Base-by-base conservation (phyloP, 1,139 yeast genomes). In the Suhomyces wounanorum region DNA sequence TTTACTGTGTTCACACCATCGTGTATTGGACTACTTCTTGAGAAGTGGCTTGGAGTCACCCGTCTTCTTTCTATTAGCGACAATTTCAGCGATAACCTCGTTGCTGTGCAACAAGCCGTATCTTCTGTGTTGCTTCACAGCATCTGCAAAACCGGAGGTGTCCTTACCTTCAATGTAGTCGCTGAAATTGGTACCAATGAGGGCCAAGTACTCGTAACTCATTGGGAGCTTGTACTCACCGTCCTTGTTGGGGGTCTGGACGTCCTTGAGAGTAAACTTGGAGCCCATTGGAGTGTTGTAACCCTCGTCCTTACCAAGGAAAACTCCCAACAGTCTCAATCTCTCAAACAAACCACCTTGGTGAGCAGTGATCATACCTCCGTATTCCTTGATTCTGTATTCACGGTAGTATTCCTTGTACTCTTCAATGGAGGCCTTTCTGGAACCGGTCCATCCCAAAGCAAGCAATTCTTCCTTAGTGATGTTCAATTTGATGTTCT, bases 361-460 rank as follows among this genome's bases (percentile, higher is more conserved):
- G 67, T 84, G 89, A 9, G 97, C 96, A 59, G 81, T 80, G 49
- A 90, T 81, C 63, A 89, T 76, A 17, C 96, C 94, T 50, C 97
- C 97, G 57, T 75, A 80, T 60, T 82, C 78, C 59, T 84, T 80
- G 64, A 89, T 82, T 65, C 80, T 79, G 62, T 70, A 71, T 49
- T 84, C 83, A 64, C 94, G 83, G 77, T 84, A 87, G 61, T 73
- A 79, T 53, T 85, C 89, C 61, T 81, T 82, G 78, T 87, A 94
- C 57, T 85, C 92, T 41, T 83, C 86, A 28, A 83, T 73, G 21
- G 86, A 78, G 16, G 87, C 87, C 61, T 85, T 84, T 68, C 85
- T 87, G 23, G 95, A 80, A 48, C 97, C 96, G 21, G 97, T 90
- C 98, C 98, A 94, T 43, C 98, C 98, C 59, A 91, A 73, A 10